A percentile compares a stretch with the other conserved stretches of the same genome.
phyloP scores from a whole-genome alignment of 139 green algal genomes.

The Yamagishiella unicocca region DNA sequence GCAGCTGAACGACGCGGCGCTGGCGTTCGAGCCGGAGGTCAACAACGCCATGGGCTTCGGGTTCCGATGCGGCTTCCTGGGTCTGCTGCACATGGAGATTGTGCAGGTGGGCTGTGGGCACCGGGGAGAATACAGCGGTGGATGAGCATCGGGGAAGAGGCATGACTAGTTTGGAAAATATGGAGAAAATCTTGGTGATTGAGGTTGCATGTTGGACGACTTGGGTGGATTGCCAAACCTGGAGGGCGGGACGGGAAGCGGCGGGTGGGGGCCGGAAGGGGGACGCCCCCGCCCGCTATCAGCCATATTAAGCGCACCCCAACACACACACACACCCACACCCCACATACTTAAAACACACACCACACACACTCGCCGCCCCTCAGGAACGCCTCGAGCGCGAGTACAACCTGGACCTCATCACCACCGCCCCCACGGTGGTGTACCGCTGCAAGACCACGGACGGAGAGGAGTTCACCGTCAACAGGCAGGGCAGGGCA shows the following conservation, averaged over 20 bases:
- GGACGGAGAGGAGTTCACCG: conserved; percentile 74
- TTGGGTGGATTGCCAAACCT: no score
- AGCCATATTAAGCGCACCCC: no score
- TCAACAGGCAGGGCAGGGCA: conserved; percentile 48
- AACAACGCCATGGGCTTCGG: conserved; percentile 97
- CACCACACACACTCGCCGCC: no score
- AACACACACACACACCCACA: no score
- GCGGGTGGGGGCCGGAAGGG: no score
- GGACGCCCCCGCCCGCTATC: no score
- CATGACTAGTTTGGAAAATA: no score
- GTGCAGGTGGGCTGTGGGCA: conserved; percentile 78
- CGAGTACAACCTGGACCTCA: conserved; percentile 97
- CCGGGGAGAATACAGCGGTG: no score
- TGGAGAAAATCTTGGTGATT: no score
- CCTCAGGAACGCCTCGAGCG: conserved; percentile 95
- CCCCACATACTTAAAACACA: no score
- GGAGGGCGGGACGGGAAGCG: not conserved
- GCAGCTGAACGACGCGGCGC: conserved; percentile 98
- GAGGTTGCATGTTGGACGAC: no score
- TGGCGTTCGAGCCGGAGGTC: conserved; percentile 94
- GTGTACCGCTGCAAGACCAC: conserved; percentile 83
- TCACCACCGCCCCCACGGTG: conserved; percentile 98
- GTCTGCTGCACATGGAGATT: conserved; percentile 99
- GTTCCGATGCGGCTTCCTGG: conserved; percentile 98
- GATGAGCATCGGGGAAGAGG: no score